phyloP scores from a whole-genome alignment of 345 rosid species.

The Melaleuca alternifolia region DNA sequence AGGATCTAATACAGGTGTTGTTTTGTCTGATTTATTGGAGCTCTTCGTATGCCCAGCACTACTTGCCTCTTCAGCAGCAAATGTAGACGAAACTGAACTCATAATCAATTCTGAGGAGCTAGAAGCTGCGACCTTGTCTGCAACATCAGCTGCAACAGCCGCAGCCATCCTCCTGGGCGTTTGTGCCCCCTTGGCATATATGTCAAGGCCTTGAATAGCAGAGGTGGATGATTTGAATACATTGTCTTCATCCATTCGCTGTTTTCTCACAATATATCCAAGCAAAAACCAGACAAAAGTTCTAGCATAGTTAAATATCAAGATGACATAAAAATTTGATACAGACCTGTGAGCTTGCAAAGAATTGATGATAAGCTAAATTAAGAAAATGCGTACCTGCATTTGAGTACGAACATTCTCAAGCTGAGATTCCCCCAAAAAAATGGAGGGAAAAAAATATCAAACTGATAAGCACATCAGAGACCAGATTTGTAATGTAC shows the following conservation, averaged over 20 bases:
- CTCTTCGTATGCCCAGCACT: conserved; percentile 39
- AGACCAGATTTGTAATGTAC: too few species aligned
- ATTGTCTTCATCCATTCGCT: conserved; percentile 49
- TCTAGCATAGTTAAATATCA: not conserved
- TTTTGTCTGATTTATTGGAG: conserved; percentile 24
- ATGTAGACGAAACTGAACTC: conserved; percentile 81
- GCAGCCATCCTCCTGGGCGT: conserved; percentile 65
- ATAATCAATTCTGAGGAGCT: conserved; percentile 87
- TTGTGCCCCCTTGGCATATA: conserved; percentile 28
- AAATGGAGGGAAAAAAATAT: not conserved
- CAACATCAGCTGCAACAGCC: conserved; percentile 53
- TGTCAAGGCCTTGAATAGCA: conserved; percentile 12
- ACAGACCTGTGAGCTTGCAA: not conserved
- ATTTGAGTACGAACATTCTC: conserved; percentile 75
- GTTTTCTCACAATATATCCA: conserved; percentile 28
- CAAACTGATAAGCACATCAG: too few species aligned
- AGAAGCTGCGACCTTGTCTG: conserved; percentile 79
- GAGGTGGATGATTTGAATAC: conserved; percentile 22
- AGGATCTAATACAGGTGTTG: conserved; percentile 36
- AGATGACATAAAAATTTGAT: not conserved
- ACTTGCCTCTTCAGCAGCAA: conserved; percentile 88
- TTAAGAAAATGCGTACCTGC: conserved; percentile 32
- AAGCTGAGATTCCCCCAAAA: conserved; percentile 67
- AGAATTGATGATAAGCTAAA: not conserved
- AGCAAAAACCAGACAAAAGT: not conserved